Percentiles rank a stretch among this genome's conserved stretches.
phyloP scores from a whole-genome alignment of 23 red algal species.

The Gracilaria caudata region DNA sequence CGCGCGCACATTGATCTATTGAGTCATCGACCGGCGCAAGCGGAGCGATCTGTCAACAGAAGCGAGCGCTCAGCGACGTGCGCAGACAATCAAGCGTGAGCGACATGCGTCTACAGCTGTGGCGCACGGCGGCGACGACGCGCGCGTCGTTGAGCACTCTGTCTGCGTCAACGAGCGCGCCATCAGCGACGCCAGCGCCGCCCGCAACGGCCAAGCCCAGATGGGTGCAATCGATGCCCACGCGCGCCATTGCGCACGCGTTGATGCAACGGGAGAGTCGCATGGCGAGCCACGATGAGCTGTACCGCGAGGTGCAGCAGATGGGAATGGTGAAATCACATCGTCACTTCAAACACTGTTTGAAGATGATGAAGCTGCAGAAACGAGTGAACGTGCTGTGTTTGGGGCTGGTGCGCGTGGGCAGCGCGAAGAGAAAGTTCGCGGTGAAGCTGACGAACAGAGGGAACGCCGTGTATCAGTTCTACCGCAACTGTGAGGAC shows the following conservation, averaged over 20 bases:
- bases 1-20: no score
- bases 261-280: constrained; percentile 10
- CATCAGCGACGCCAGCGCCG: not conserved
- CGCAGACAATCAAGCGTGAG: no score
- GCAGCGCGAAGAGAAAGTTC: constrained; percentile 28
- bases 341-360: constrained; percentile 62
- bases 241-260: constrained; percentile 47
- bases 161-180: not conserved
- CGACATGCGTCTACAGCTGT: no score
- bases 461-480: constrained; percentile 15
- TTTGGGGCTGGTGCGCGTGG: constrained; percentile 22
- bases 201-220: not conserved
- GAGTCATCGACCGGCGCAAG: no score
- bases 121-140: not conserved
- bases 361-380: constrained; percentile 55
- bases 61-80: no score
- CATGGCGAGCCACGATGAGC: constrained; percentile 27
- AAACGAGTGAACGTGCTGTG: constrained; percentile 37
- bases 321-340: constrained; percentile 19
- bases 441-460: constrained; percentile 41
- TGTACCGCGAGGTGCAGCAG: constrained; percentile 31
- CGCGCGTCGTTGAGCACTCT: not conserved
- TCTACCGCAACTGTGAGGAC: constrained; percentile 30
- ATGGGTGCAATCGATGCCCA: constrained; percentile 51
- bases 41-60: not conserved